phyloP scores from a whole-genome alignment of 768 basidiomycete species.

The Agaricus blazei region DNA sequence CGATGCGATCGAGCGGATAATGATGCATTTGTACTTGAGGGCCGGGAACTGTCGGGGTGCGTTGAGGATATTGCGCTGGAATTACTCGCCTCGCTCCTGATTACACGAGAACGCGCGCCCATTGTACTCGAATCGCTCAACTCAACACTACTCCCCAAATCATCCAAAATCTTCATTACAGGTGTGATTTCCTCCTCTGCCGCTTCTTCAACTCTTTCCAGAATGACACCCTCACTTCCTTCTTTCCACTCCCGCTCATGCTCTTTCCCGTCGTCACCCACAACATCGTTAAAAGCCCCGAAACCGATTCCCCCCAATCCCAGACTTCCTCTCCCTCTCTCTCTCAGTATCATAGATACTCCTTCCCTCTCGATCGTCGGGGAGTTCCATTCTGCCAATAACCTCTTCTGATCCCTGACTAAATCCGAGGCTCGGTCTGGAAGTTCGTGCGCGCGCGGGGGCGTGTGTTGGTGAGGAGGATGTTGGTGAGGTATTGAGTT shows the following conservation, averaged over 20 bases:
- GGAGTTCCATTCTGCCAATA: conserved; percentile 45
- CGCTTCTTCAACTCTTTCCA: conserved; percentile 4
- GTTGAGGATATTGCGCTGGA: not conserved
- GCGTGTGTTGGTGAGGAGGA: no score
- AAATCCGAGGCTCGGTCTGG: conserved; percentile 6
- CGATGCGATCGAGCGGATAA: no score
- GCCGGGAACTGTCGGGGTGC: not conserved
- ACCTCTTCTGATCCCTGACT: conserved; percentile 48
- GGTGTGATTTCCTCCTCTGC: conserved; percentile 3
- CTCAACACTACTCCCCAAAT: conserved; percentile 3
- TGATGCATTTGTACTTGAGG: not conserved
- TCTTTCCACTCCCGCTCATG: not conserved
- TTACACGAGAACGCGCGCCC: not conserved
- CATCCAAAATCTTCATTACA: conserved; percentile 3
- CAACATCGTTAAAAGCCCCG: not conserved
- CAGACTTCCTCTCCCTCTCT: conserved; percentile 5
- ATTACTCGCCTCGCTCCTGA: not conserved
- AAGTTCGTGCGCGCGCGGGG: not conserved
- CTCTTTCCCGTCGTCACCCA: not conserved
- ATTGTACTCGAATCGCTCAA: conserved; percentile 3
- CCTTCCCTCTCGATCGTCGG: not conserved
- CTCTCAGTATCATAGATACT: conserved; percentile 2
- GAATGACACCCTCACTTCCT: not conserved
- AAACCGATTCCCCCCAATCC: conserved; percentile 11
- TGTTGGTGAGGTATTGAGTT: no score